Evolutionary conservation across 2,329 filamentous ascomycete genomes (phyloP).

Genomic region (Hypoxylon sp.): DNA sequence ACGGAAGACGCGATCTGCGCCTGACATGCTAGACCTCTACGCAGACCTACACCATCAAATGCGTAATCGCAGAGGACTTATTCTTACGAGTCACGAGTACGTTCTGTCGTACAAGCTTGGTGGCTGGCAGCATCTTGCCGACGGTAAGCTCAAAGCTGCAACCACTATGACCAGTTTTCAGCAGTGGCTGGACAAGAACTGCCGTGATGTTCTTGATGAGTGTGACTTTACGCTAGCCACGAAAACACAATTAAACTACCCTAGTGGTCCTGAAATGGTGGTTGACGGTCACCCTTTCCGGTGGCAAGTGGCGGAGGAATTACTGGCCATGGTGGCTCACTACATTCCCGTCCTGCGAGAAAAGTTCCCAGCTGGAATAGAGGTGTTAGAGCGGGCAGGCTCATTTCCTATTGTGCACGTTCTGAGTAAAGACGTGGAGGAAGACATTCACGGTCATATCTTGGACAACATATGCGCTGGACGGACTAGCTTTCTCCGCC

Average conservation of each 20-base stretch:
- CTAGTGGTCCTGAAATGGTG: slow-evolving; percentile 56
- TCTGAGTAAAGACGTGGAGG: slow-evolving; percentile 56
- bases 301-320: slow-evolving; percentile 56
- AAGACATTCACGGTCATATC: slow-evolving; percentile 52
- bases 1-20: slow-evolving; percentile 53
- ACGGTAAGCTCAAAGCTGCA: slow-evolving; percentile 53
- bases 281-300: slow-evolving; percentile 63
- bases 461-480: slow-evolving; percentile 53
- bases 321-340: slow-evolving; percentile 53
- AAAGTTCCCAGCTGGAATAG: slow-evolving; percentile 53
- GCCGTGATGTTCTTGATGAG: slow-evolving; percentile 72
- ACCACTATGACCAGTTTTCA: slow-evolving; percentile 60
- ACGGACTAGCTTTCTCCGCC: slow-evolving; percentile 37
- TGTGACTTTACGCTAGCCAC: slow-evolving; percentile 64
- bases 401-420: slow-evolving; percentile 67
- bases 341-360: slow-evolving; percentile 50
- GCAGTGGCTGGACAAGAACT: slow-evolving; percentile 56
- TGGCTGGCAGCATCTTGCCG: slow-evolving; percentile 64
- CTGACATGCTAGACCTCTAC: slow-evolving; percentile 49
- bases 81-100: slow-evolving; percentile 70
- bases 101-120: slow-evolving; percentile 71
- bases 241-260: slow-evolving; percentile 66
- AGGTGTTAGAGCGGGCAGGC: slow-evolving; percentile 51
- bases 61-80: slow-evolving; percentile 55
- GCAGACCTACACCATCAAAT: slow-evolving; percentile 51